phyloP scores from a whole-genome alignment of 2,329 filamentous ascomycete species.

The Beauveria sp. region DNA sequence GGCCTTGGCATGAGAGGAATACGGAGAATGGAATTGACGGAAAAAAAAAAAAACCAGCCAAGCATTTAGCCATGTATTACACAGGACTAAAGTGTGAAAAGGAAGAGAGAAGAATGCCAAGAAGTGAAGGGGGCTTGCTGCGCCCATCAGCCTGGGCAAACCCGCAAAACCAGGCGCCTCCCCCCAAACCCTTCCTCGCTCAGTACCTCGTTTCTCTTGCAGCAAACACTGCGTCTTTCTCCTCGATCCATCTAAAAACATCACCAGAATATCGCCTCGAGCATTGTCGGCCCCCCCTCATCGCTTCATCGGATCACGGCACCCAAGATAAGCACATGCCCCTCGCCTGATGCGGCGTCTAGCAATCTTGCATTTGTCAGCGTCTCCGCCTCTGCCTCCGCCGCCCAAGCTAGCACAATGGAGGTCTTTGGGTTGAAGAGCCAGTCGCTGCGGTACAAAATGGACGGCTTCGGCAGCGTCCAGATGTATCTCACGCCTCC shows the following conservation, averaged over 20 bases:
- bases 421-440: constrained; percentile 12
- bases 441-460: constrained; percentile 10
- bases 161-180: constrained; percentile 6
- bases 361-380: constrained; percentile 8
- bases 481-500: constrained; percentile 9
- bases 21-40: not conserved
- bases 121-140: constrained; percentile 2
- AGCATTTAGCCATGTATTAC: not conserved
- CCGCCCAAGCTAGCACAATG: constrained; percentile 10
- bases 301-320: not conserved
- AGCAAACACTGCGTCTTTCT: not conserved
- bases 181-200: not conserved
- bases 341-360: constrained; percentile 7
- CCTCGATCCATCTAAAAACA: not conserved
- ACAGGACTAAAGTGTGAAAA: not conserved
- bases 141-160: constrained; percentile 8
- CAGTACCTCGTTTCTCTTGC: not conserved
- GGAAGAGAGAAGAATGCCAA: not conserved
- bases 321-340: not conserved
- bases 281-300: not conserved
- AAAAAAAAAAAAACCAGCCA: not conserved
- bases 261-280: not conserved
- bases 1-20: constrained; percentile 2
- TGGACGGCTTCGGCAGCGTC: constrained; percentile 9
- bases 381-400: constrained; percentile 7